phyloP scores from a whole-genome alignment of 2,329 filamentous ascomycete genomes.

The Fusarium transvaalense region DNA sequence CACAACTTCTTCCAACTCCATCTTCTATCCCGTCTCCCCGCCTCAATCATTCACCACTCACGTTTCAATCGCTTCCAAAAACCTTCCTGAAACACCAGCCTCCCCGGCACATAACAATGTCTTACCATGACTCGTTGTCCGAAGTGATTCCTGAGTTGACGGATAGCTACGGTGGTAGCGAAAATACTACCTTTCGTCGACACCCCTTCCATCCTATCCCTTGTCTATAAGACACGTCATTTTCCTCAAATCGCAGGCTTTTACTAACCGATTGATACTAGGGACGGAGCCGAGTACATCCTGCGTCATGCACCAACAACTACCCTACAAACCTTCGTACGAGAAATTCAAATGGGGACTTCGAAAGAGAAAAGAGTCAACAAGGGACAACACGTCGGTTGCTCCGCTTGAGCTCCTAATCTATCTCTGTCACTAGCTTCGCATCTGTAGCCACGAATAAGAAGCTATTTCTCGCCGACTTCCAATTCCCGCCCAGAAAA shows the following conservation, averaged over 20 bases:
- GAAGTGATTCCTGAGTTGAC: not conserved
- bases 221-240: slow-evolving; percentile 42
- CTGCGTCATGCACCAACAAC: slow-evolving; percentile 25
- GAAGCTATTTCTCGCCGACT: slow-evolving; percentile 21
- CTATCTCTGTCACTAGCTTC: slow-evolving; percentile 28
- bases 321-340: slow-evolving; percentile 16
- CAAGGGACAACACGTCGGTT: slow-evolving; percentile 36
- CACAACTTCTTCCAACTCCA: not conserved
- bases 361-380: slow-evolving; percentile 39
- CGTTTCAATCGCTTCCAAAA: slow-evolving; percentile 27
- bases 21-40: not conserved
- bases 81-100: slow-evolving; percentile 36
- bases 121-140: slow-evolving; percentile 37
- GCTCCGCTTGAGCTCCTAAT: slow-evolving; percentile 30
- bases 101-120: slow-evolving; percentile 17
- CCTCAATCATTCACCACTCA: slow-evolving; percentile 14
- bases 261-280: slow-evolving; percentile 40
- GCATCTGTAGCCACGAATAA: slow-evolving; percentile 30
- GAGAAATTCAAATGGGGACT: slow-evolving; percentile 2
- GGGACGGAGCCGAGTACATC: slow-evolving; percentile 33
- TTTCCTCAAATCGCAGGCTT: slow-evolving; percentile 33
- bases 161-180: slow-evolving; percentile 1
- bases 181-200: slow-evolving; percentile 8
- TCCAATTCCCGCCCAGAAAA: slow-evolving; percentile 24
- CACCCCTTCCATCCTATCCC: slow-evolving; percentile 28